Evolutionary conservation across 129 eudicot genomes (phyloP).

Genomic region (Erigeron canadensis): DNA sequence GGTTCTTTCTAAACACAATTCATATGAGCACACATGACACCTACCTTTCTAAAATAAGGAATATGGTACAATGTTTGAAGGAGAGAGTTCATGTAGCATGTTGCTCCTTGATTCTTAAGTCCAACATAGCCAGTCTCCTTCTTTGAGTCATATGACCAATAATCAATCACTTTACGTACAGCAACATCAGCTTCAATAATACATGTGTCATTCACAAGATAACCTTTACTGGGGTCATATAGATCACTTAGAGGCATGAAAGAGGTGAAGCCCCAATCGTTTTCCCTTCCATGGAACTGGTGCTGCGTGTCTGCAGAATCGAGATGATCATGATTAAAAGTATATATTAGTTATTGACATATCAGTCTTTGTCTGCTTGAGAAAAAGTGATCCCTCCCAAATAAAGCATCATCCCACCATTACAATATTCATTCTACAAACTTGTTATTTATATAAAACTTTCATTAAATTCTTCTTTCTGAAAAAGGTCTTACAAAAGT

Average conservation of each 20-base stretch:
- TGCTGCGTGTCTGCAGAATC: conserved; percentile 80
- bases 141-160: conserved; percentile 90
- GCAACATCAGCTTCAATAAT: conserved; percentile 89
- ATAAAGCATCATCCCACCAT: conserved; percentile 4
- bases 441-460: conserved; percentile 7
- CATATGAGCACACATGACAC: conserved; percentile 3
- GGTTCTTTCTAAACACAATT: conserved; percentile 11
- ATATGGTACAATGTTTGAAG: conserved; percentile 91
- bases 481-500: background rate
- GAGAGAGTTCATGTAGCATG: conserved; percentile 96
- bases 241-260: conserved; percentile 87
- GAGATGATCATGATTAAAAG: conserved; percentile 1
- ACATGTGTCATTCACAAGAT: conserved; percentile 70
- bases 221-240: conserved; percentile 85
- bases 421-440: background rate
- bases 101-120: conserved; percentile 96
- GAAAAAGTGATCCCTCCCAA: background rate
- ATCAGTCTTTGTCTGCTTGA: conserved; percentile 3
- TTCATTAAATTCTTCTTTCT: background rate
- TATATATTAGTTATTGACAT: conserved; percentile 9
- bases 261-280: conserved; percentile 97
- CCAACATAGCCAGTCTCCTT: conserved; percentile 98
- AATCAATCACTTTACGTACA: conserved; percentile 81
- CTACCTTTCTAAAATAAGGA: conserved; percentile 88
- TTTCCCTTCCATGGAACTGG: conserved; percentile 90